Evolutionary conservation across 805 yeast species (phyloP), one percentile per base, ranked within the genome.

Genomic region (Zygosaccharomyces bisporus): DNA sequence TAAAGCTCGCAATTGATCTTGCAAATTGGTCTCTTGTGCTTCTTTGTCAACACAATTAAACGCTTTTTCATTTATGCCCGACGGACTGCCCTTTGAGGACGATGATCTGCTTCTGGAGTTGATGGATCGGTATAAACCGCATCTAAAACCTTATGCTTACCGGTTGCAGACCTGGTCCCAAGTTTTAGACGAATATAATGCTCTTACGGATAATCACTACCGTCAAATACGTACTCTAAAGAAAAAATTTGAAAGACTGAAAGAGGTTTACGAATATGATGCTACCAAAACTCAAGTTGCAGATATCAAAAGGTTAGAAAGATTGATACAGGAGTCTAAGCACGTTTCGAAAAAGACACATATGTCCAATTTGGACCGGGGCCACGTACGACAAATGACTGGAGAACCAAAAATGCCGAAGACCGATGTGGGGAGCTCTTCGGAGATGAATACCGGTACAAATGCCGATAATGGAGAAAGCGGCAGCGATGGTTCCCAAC

Each of bases 181-280:
- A 14, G 50, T 64, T 19, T 36, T 62, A 24, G 43, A 51, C 13
- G 55, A 54, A 21, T 64, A 58, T 41, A 64, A 63, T 46, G 13
- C 32, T 2, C 37, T 34, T 10, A 52, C 61, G 2, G 60, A 54
- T 9, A 47, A 50, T 8, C 45, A 45, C 6, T 60, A 60, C 29
- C 56, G 55, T 27, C 68, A 63, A 39, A 52, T 53, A 20, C 54
- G 68, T 20, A 63, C 67, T 3, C 27, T 64, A 21, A 58, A 54
- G 49, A 56, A 47, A 6, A 51, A 62, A 30, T 63, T 60, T 33
- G 59, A 57, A 13, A 60, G 55, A 43, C 33, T 64, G 32, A 48
- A 49, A 24, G 55, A 50, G 4, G 18, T 42, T 6, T 53, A 45
- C 39, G 32, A 41, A 7, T 43, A 29, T 3, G 51, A 47, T 35